A percentile compares a stretch with the other conserved stretches of the same genome.
phyloP scores from a whole-genome alignment of 768 basidiomycete genomes.

The Hydnomerulius pinastri region DNA sequence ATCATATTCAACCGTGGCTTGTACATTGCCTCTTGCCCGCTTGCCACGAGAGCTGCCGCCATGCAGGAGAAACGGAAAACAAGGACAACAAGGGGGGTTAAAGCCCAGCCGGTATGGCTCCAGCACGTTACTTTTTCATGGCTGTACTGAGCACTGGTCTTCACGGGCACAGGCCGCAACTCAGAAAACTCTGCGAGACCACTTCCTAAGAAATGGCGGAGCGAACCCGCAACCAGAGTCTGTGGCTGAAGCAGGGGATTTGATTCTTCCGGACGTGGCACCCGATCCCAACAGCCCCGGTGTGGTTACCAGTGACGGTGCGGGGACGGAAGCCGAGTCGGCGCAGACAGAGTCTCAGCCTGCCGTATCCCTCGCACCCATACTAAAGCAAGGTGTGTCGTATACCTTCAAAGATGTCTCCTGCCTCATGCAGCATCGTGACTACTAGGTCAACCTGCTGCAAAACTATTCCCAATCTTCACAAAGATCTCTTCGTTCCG shows the following conservation, averaged over 20 bases:
- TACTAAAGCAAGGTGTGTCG: conserved; percentile 24
- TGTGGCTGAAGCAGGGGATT: background rate
- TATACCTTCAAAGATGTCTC: background rate
- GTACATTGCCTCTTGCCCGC: background rate
- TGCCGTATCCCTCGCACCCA: background rate
- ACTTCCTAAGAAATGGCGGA: conserved; percentile 27
- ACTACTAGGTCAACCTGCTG: conserved; percentile 14
- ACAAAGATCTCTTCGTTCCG: conserved; percentile 8
- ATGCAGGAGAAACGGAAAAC: conserved; percentile 30
- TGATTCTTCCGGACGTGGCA: background rate
- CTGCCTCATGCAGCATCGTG: background rate
- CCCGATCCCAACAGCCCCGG: background rate
- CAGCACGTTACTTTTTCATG: background rate
- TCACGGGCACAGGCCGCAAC: conserved; percentile 10
- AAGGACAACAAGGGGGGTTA: conserved; percentile 13
- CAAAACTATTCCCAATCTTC: conserved; percentile 28
- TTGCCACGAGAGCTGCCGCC: background rate
- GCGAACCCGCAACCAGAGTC: background rate
- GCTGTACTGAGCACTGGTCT: conserved; percentile 8
- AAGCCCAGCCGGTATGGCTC: conserved; percentile 20
- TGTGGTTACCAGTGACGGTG: background rate
- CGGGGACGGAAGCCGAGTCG: no score
- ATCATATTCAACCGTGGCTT: background rate
- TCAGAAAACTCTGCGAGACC: conserved; percentile 31
- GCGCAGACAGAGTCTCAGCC: conserved; percentile 1